Percentiles rank a stretch among this genome's conserved stretches.
Evolutionary conservation across 164 flowering plant species (phyloP).

Genomic region (Nymphaea colorata): DNA sequence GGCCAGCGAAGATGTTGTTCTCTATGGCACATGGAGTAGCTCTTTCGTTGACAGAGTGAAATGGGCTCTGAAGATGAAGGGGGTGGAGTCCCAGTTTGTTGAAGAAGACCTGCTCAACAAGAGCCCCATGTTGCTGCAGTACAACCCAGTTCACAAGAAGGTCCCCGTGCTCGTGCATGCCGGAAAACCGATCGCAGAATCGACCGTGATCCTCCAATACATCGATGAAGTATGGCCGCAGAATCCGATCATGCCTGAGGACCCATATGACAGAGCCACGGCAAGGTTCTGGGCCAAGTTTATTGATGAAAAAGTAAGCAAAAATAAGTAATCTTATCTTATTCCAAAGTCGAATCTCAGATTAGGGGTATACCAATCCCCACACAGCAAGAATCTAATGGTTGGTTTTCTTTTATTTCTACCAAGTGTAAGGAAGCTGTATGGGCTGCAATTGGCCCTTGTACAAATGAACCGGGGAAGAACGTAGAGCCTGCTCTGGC

Average conservation of each 20-base stretch:
- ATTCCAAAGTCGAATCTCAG: no score
- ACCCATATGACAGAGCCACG: slow-evolving; percentile 6
- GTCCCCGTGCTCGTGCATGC: slow-evolving; percentile 4
- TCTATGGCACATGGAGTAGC: not conserved
- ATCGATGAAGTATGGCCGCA: slow-evolving; percentile 1
- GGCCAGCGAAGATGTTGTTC: no score
- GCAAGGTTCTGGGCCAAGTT: slow-evolving; percentile 15
- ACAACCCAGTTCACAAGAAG: slow-evolving; percentile 3
- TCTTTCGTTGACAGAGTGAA: no score
- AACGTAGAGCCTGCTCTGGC: not conserved
- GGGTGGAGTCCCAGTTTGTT: no score
- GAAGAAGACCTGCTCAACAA: slow-evolving; percentile 4
- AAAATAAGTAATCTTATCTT: no score
- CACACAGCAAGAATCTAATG: no score
- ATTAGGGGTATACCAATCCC: no score
- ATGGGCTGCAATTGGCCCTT: no score
- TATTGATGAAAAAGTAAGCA: slow-evolving; percentile 6
- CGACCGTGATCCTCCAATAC: slow-evolving; percentile 7
- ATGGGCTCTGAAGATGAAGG: no score
- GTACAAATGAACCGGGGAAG: not conserved
- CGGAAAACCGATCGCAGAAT: slow-evolving; percentile 10
- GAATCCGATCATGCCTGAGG: slow-evolving; percentile 7
- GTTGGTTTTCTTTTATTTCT: no score
- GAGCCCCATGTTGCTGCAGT: slow-evolving; percentile 3
- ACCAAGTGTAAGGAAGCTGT: no score